These are phyloP conservation scores for Hypoxylon sp. DNA, from an alignment of 2,329 filamentous ascomycete species.

Conservation along the genomic window DNA sequence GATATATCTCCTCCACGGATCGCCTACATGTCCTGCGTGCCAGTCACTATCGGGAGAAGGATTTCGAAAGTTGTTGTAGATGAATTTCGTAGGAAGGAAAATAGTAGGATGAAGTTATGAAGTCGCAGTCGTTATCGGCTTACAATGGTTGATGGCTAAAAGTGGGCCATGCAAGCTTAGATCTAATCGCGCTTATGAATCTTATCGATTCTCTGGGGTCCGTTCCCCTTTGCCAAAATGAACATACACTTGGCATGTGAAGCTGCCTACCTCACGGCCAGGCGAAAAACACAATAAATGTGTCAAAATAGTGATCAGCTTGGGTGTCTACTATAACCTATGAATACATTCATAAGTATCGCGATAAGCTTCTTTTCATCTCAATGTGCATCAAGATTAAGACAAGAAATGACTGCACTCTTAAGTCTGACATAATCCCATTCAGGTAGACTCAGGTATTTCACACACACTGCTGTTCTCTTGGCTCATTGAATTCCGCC, in stretches of 20 bases:
- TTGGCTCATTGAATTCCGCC: not conserved
- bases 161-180: not conserved
- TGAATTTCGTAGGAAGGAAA: not conserved
- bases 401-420: not conserved
- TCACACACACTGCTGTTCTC: not conserved
- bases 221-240: not conserved
- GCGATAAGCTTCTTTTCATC: not conserved
- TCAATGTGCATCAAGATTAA: not conserved
- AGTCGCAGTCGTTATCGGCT: slow-evolving; percentile 3
- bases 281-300: not conserved
- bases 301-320: too few species aligned
- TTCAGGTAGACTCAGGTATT: not conserved
- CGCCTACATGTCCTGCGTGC: not conserved
- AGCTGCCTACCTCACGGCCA: not conserved
- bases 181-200: slow-evolving; percentile 7
- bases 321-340: not conserved
- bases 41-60: not conserved
- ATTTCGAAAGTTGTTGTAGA: not conserved
- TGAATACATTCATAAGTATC: not conserved
- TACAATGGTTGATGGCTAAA: not conserved
- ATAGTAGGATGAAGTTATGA: slow-evolving; percentile 5
- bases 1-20: not conserved
- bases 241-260: not conserved
- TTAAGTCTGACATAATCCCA: not conserved
- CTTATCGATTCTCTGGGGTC: not conserved